Evolutionary conservation across 225 moss, liverwort and hornwort species (phyloP).

Genomic region (Marchantia paleacea): DNA sequence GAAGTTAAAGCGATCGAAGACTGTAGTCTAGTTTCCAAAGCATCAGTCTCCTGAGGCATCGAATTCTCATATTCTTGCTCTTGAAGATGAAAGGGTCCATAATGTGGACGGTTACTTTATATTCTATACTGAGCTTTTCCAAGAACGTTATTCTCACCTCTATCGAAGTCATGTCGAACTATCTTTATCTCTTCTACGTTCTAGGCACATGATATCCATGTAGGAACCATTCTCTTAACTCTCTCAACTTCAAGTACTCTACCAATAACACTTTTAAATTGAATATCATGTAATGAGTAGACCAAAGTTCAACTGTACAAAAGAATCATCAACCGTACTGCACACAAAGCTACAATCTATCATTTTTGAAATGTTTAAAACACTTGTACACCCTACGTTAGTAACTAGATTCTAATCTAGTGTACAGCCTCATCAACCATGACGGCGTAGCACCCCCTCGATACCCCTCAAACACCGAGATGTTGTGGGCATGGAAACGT

Average conservation of each 20-base stretch:
- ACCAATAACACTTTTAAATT: not conserved
- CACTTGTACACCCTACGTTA: slow-evolving; percentile 4
- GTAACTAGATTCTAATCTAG: not conserved
- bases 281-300: not conserved
- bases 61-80: no score
- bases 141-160: no score
- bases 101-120: no score
- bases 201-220: not conserved
- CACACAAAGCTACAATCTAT: slow-evolving; percentile 10
- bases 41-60: no score
- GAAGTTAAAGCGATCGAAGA: no score
- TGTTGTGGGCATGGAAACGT: not conserved
- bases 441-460: slow-evolving; percentile 6
- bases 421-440: slow-evolving; percentile 9
- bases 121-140: no score
- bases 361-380: slow-evolving; percentile 1
- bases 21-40: no score
- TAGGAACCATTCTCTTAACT: not conserved
- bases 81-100: no score
- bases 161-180: no score
- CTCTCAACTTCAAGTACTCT: not conserved
- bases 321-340: not conserved
- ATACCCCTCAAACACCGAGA: not conserved
- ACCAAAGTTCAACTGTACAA: slow-evolving; percentile 7
- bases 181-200: not conserved